Percentiles rank a stretch among this genome's conserved stretches.
phyloP scores from a whole-genome alignment of 129 eudicot genomes.

The Arctium lappa region DNA sequence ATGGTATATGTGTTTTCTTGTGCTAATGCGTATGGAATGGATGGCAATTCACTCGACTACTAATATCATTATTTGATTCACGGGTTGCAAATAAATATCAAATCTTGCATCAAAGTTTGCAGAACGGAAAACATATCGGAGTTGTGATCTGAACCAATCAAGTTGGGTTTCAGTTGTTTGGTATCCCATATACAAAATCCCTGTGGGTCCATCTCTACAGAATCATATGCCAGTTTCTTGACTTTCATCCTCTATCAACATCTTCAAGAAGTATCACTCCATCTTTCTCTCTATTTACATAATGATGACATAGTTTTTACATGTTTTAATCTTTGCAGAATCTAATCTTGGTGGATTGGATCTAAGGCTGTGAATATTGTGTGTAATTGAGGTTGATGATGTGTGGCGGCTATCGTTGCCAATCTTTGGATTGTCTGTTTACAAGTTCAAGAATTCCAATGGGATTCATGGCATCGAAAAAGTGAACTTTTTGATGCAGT shows the following conservation, averaged over 20 bases:
- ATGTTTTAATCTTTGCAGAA: neutral
- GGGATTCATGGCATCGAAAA: constrained; percentile 57
- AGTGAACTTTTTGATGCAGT: constrained; percentile 52
- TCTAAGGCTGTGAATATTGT: neutral
- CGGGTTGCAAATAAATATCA: constrained; percentile 50
- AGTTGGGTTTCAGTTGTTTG: constrained; percentile 98
- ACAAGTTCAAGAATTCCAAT: constrained; percentile 68
- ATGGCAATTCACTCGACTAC: neutral
- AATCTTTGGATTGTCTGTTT: constrained; percentile 73
- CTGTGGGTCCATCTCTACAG: constrained; percentile 78
- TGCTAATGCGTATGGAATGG: too few relatives aligned
- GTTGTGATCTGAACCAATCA: constrained; percentile 80
- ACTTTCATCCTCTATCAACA: constrained; percentile 88
- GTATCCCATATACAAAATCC: constrained; percentile 96
- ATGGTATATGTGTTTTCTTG: too few relatives aligned
- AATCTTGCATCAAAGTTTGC: constrained; percentile 70
- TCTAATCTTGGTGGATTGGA: too few relatives aligned
- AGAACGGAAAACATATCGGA: constrained; percentile 53
- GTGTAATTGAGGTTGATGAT: constrained; percentile 33
- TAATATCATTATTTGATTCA: neutral
- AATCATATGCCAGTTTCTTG: constrained; percentile 85
- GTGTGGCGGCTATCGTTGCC: constrained; percentile 32
- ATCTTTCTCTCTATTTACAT: neutral
- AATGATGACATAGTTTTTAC: too few relatives aligned
- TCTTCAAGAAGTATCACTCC: constrained; percentile 44